Conservation (phyloP, 768 basidiomycete genomes). For the Leccinellum albellum region DNA sequence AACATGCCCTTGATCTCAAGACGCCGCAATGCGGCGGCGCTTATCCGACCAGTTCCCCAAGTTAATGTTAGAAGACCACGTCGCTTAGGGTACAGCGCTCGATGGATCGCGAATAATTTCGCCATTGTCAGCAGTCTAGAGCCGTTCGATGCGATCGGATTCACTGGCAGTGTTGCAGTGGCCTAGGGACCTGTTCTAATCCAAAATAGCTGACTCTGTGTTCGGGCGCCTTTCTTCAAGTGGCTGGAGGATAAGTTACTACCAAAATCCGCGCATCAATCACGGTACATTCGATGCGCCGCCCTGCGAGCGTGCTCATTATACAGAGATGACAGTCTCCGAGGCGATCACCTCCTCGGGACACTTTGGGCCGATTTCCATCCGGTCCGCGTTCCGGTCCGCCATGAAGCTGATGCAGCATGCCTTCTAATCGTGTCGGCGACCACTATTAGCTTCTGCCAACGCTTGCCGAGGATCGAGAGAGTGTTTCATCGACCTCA, state of each 20-base stretch:
- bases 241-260: neutral
- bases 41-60: neutral
- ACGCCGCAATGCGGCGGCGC: neutral
- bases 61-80: neutral
- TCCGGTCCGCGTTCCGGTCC: neutral
- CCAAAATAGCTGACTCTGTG: neutral
- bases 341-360: neutral
- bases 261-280: neutral
- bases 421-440: neutral
- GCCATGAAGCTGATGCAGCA: neutral
- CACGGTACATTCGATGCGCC: neutral
- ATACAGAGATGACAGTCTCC: neutral
- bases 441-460: neutral
- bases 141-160: neutral
- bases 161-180: neutral
- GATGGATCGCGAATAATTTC: neutral
- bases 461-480: neutral
- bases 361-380: neutral
- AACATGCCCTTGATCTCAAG: neutral
- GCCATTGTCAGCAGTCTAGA: neutral
- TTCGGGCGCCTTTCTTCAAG: neutral
- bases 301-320: neutral
- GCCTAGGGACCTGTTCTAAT: neutral
- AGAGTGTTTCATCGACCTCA: constrained; percentile 3
- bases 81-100: neutral